Conservation (phyloP, 176 grass and related monocot genomes). For the Ananas comosus region DNA sequence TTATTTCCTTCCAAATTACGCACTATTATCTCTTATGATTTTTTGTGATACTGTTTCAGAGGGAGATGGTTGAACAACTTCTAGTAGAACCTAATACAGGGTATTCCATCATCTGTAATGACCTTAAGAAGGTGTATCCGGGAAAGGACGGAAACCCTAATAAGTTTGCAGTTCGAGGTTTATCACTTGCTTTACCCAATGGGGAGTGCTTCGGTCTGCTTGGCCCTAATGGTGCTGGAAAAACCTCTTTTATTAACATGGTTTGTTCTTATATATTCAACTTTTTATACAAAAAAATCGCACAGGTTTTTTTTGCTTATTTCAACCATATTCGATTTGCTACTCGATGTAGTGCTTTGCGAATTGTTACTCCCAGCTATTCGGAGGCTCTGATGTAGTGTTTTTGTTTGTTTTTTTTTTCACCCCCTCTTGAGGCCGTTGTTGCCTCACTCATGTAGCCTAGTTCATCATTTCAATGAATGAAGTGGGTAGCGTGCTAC, state of each 20-base stretch:
- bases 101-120: constrained; percentile 16
- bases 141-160: constrained; percentile 18
- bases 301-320: too few relatives aligned
- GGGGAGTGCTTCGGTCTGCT: constrained; percentile 27
- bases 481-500: too few relatives aligned
- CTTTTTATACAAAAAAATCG: not conserved
- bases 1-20: too few relatives aligned
- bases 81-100: not conserved
- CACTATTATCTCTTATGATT: not conserved
- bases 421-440: too few relatives aligned
- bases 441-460: too few relatives aligned
- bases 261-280: not conserved
- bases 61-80: constrained; percentile 14
- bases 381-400: too few relatives aligned
- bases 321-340: too few relatives aligned
- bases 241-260: constrained; percentile 27
- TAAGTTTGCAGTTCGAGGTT: constrained; percentile 21
- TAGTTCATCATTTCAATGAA: too few relatives aligned
- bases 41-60: not conserved
- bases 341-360: too few relatives aligned
- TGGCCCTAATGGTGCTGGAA: constrained; percentile 28
- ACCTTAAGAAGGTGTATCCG: constrained; percentile 20
- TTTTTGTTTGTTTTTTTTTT: too few relatives aligned
- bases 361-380: too few relatives aligned
- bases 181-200: constrained; percentile 25